Percentiles rank a stretch among this genome's conserved stretches.
Conservation (phyloP, 2,329 filamentous ascomycete species). For the Xylariaceae sp. region DNA sequence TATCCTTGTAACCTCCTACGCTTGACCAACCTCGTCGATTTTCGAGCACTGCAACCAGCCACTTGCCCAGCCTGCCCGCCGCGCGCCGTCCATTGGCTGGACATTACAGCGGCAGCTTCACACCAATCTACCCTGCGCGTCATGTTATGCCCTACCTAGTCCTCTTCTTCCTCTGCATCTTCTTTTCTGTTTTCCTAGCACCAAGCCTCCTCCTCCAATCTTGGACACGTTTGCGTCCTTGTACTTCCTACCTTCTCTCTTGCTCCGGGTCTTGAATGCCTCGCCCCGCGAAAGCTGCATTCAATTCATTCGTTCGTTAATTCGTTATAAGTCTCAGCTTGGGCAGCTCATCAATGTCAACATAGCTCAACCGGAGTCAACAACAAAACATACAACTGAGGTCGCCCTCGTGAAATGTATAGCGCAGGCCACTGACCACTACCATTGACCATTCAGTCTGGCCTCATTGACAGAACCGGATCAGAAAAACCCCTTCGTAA, state of each 20-base stretch:
- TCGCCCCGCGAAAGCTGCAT: too few species aligned
- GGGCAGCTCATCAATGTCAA: constrained; percentile 12
- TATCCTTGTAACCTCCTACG: constrained; percentile 2
- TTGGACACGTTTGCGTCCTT: constrained; percentile 1
- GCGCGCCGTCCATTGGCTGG: constrained; percentile 21
- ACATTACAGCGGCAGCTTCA: constrained; percentile 21
- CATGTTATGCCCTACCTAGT: constrained; percentile 5
- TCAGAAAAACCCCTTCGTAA: constrained; percentile 13
- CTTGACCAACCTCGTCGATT: constrained; percentile 30
- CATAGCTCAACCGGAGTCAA: not conserved
- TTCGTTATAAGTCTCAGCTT: not conserved
- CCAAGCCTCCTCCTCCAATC: not conserved
- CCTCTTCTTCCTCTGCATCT: not conserved
- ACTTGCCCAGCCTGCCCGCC: constrained; percentile 14
- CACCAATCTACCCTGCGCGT: constrained; percentile 16
- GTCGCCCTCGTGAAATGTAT: not conserved
- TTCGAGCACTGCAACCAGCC: constrained; percentile 23
- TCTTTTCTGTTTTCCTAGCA: constrained; percentile 1
- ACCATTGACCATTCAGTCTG: constrained; percentile 5
- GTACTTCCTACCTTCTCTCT: constrained; percentile 8
- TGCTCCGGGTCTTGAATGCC: constrained; percentile 11
- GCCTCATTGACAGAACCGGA: constrained; percentile 2
- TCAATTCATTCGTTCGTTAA: constrained; percentile 1
- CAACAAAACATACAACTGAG: constrained; percentile 6
- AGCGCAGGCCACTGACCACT: not conserved